These are phyloP conservation scores for Calvatia gigantea DNA, from an alignment of 768 basidiomycete genomes.

Conservation along the genomic window DNA sequence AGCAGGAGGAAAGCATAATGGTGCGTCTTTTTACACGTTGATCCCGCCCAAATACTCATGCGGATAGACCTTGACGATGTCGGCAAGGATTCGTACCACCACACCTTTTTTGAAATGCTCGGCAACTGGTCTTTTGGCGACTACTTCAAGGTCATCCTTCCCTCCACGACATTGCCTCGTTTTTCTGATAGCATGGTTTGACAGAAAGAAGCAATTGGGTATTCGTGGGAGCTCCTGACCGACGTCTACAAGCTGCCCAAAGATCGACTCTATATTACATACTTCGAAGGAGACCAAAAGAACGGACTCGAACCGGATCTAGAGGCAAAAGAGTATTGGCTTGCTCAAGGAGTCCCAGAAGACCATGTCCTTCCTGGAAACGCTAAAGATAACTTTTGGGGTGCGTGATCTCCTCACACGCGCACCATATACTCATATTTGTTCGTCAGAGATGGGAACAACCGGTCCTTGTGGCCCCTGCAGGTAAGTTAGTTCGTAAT, in stretches of 20 bases:
- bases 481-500: constrained; percentile 44
- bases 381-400: constrained; percentile 99
- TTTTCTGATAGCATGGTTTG: constrained; percentile 12
- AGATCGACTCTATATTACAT: constrained; percentile 94
- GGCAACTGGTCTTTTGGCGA: constrained; percentile 99
- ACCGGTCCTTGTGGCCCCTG: constrained; percentile 98
- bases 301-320: constrained; percentile 83
- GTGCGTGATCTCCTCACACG: constrained; percentile 38
- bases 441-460: constrained; percentile 85
- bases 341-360: constrained; percentile 83
- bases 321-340: constrained; percentile 87
- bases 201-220: constrained; percentile 88
- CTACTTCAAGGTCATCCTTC: constrained; percentile 87
- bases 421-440: constrained; percentile 9
- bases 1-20: constrained; percentile 98
- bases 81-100: constrained; percentile 97
- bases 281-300: constrained; percentile 92
- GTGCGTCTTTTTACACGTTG: constrained; percentile 32
- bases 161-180: not conserved
- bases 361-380: constrained; percentile 91
- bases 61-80: constrained; percentile 92
- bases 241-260: constrained; percentile 82
- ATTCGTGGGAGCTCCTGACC: constrained; percentile 95
- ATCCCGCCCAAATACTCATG: not conserved
- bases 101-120: constrained; percentile 99